Conservation (phyloP, 169 alveolate species). For the Plasmodium vivax region DNA sequence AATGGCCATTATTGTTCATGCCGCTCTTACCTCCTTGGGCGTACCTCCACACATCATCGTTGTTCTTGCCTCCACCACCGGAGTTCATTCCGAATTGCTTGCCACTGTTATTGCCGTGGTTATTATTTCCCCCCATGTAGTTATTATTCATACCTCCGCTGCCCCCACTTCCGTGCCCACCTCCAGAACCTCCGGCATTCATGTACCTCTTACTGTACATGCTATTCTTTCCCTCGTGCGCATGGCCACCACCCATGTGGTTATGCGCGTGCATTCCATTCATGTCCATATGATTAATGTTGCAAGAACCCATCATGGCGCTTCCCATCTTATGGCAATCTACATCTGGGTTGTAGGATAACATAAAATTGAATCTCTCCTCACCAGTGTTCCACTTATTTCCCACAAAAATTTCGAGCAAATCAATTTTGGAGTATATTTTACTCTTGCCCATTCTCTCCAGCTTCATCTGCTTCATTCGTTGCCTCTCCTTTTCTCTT, state of each 20-base stretch:
- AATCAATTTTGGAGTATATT: constrained; percentile 37
- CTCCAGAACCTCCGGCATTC: neutral
- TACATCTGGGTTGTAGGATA: constrained; percentile 14
- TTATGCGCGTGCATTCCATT: neutral
- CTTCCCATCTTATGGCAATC: neutral
- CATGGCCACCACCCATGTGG: neutral
- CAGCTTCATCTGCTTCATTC: neutral
- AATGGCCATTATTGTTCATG: neutral
- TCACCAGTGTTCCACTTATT: constrained; percentile 17
- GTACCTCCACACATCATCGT: constrained; percentile 36
- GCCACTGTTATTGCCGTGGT: neutral
- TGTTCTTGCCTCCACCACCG: constrained; percentile 4
- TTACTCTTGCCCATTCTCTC: constrained; percentile 22
- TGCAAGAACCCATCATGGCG: constrained; percentile 12
- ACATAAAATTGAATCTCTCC: constrained; percentile 35
- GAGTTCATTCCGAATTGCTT: neutral
- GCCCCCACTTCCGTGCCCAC: neutral
- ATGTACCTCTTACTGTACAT: neutral
- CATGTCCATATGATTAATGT: neutral
- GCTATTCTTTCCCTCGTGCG: neutral
- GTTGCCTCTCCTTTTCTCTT: neutral
- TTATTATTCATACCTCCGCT: neutral
- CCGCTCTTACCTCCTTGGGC: neutral
- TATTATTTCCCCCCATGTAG: neutral
- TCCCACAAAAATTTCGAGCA: constrained; percentile 57